Evolutionary conservation across 805 yeast genomes (phyloP).

Genomic region (Starmerella apis): DNA sequence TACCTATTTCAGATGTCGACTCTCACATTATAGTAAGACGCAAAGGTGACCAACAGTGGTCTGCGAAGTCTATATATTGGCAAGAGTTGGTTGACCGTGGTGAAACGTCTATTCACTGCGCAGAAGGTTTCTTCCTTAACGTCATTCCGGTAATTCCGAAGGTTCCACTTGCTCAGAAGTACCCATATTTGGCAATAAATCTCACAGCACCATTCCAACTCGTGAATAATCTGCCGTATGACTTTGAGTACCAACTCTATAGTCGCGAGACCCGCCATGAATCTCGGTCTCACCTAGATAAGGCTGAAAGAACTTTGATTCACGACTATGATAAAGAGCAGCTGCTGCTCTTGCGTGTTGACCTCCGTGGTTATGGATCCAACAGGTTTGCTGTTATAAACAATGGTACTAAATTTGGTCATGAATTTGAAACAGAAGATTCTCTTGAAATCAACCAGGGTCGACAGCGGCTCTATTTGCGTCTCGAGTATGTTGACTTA

Average conservation of each 20-base stretch:
- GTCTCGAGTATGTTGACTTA: constrained; percentile 46
- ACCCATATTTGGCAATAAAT: constrained; percentile 72
- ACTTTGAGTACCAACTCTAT: constrained; percentile 60
- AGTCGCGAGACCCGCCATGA: constrained; percentile 62
- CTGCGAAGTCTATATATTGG: constrained; percentile 57
- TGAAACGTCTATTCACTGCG: constrained; percentile 48
- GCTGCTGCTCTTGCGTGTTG: constrained; percentile 58
- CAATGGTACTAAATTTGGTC: constrained; percentile 29
- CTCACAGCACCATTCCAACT: constrained; percentile 79
- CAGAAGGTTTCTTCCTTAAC: constrained; percentile 21
- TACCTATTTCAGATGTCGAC: constrained; percentile 61
- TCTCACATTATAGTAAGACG: constrained; percentile 56
- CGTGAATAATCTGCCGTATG: constrained; percentile 77
- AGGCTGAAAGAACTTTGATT: constrained; percentile 59
- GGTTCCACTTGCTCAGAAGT: constrained; percentile 64
- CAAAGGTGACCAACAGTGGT: constrained; percentile 54
- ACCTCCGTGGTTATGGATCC: constrained; percentile 46
- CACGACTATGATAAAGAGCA: constrained; percentile 72
- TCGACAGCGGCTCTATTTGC: constrained; percentile 57
- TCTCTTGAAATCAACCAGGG: constrained; percentile 36
- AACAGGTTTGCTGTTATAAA: constrained; percentile 65
- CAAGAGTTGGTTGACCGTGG: constrained; percentile 41
- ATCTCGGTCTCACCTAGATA: constrained; percentile 50
- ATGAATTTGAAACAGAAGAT: constrained; percentile 49
- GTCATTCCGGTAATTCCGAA: constrained; percentile 30